phyloP scores from a whole-genome alignment of 139 green algal genomes.

The Coelastrella sp. region DNA sequence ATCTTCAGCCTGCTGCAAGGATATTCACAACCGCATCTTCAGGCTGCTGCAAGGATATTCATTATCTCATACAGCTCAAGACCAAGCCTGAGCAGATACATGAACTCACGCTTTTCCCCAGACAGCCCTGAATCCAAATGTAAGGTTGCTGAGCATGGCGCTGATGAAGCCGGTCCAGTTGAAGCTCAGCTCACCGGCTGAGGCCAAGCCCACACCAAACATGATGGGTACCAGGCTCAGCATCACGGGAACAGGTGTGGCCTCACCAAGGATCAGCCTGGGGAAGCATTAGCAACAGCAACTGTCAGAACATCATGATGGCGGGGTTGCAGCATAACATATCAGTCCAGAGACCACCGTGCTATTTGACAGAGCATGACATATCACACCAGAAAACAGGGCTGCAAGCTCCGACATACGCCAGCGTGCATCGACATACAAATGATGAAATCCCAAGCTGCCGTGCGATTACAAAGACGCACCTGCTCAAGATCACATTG shows the following conservation, averaged over 20 bases:
- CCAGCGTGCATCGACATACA: neutral
- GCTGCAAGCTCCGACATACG: too few relatives aligned
- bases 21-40: too few relatives aligned
- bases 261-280: constrained; percentile 84
- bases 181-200: constrained; percentile 94
- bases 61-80: too few relatives aligned
- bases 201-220: constrained; percentile 87
- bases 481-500: constrained; percentile 83
- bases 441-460: neutral
- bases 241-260: constrained; percentile 89
- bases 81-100: too few relatives aligned
- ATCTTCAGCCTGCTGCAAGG: too few relatives aligned
- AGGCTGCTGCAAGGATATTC: too few relatives aligned
- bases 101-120: constrained; percentile 90
- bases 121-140: constrained; percentile 94
- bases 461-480: neutral
- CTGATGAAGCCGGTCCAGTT: constrained; percentile 96
- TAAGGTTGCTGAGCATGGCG: constrained; percentile 95
- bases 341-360: too few relatives aligned
- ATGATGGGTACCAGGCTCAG: constrained; percentile 96
- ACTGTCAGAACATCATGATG: too few relatives aligned
- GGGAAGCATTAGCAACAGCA: constrained; percentile 34
- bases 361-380: too few relatives aligned
- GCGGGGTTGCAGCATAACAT: too few relatives aligned
- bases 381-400: too few relatives aligned